Conservation (phyloP, 1,284 basidiomycete species). For the Puccinia polysora region DNA sequence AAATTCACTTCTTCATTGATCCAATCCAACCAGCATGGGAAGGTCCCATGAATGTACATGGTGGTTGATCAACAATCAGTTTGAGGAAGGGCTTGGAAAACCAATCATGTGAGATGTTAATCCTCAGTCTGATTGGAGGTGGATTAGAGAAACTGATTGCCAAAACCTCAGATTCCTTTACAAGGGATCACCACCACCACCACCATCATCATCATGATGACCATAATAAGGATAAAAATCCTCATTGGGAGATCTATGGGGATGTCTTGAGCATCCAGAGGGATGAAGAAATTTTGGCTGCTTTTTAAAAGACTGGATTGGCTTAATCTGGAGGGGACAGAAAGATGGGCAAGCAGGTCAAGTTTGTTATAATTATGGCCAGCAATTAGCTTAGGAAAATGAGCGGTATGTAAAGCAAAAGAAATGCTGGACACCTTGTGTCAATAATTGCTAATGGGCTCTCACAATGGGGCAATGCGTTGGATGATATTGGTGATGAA, state of each 20-base stretch:
- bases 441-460: no score
- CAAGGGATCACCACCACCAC: constrained; percentile 73
- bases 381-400: no score
- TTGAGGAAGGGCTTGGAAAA: constrained; percentile 74
- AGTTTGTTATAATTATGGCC: no score
- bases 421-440: no score
- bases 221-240: no score
- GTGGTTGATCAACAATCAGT: constrained; percentile 84
- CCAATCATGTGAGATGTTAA: constrained; percentile 73
- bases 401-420: no score
- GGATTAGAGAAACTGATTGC: no score
- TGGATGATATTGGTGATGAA: no score
- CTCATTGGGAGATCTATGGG: constrained; percentile 57
- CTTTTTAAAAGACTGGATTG: constrained; percentile 70
- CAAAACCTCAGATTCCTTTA: constrained; percentile 64
- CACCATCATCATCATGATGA: no score
- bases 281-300: constrained; percentile 71
- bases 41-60: constrained; percentile 73
- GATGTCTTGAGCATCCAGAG: constrained; percentile 76
- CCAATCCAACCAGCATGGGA: constrained; percentile 83
- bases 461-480: no score
- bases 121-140: no score
- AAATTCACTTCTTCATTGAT: constrained; percentile 77
- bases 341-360: constrained; percentile 14
- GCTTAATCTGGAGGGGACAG: constrained; percentile 57